phyloP scores from a whole-genome alignment of 768 basidiomycete species.

The Lactifluus subvellereus region DNA sequence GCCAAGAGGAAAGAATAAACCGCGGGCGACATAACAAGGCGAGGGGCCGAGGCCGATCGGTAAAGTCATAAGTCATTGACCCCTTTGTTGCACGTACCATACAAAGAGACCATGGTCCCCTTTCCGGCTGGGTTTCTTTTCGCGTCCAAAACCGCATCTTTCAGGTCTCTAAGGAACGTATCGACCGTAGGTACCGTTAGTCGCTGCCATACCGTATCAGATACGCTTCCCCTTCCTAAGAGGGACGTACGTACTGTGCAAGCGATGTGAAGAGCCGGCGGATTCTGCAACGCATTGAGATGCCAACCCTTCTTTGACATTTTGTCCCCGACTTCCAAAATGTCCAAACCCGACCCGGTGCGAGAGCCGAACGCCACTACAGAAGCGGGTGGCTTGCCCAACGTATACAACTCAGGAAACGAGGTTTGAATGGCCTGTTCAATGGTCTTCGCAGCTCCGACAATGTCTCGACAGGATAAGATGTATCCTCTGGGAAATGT shows the following conservation, averaged over 20 bases:
- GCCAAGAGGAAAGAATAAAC: not conserved
- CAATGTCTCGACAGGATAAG: slow-evolving; percentile 77
- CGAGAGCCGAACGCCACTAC: slow-evolving; percentile 82
- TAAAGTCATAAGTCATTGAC: not conserved
- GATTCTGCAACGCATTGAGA: slow-evolving; percentile 74
- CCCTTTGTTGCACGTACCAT: slow-evolving; percentile 50
- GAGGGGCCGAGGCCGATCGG: not conserved
- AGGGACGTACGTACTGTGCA: slow-evolving; percentile 61
- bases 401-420: slow-evolving; percentile 79
- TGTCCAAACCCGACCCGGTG: slow-evolving; percentile 43
- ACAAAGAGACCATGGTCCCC: slow-evolving; percentile 88
- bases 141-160: slow-evolving; percentile 67
- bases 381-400: slow-evolving; percentile 86
- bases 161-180: slow-evolving; percentile 78
- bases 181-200: slow-evolving; percentile 75
- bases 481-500: slow-evolving; percentile 66
- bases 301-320: slow-evolving; percentile 90
- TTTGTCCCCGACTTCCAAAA: slow-evolving; percentile 85
- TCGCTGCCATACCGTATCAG: slow-evolving; percentile 41
- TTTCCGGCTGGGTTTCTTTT: slow-evolving; percentile 58
- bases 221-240: not conserved
- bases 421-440: slow-evolving; percentile 56
- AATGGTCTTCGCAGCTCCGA: slow-evolving; percentile 65
- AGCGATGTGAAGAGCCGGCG: slow-evolving; percentile 87
- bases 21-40: too few relatives aligned